A percentile compares a stretch with the other conserved stretches of the same genome.
Evolutionary conservation across 2,329 filamentous ascomycete species (phyloP).

Genomic region (Colletotrichum musae): DNA sequence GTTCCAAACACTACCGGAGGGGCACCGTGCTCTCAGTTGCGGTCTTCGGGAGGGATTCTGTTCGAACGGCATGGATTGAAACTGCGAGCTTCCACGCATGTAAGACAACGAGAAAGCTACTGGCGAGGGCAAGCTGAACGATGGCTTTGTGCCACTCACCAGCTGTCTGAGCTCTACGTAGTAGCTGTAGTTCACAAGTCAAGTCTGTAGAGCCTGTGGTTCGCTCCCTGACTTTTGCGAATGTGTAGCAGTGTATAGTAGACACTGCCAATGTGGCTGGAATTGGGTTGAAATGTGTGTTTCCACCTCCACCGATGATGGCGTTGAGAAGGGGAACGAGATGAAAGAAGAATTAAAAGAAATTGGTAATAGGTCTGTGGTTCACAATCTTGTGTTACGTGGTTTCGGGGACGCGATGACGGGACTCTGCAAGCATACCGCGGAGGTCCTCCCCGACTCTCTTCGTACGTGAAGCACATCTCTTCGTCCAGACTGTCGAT

Average conservation of each 20-base stretch:
- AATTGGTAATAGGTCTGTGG: too few species aligned
- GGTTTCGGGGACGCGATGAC: constrained; percentile 31
- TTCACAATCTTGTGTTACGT: constrained; percentile 9
- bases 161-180: neutral
- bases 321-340: too few species aligned
- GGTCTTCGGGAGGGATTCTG: constrained; percentile 10
- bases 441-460: constrained; percentile 3
- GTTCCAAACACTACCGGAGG: constrained; percentile 25
- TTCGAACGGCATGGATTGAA: constrained; percentile 24
- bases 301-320: too few species aligned
- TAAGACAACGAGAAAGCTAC: neutral
- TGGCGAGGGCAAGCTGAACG: constrained; percentile 2
- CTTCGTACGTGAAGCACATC: neutral
- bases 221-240: too few species aligned
- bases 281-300: too few species aligned
- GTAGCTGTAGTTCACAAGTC: constrained; percentile 3
- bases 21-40: constrained; percentile 13
- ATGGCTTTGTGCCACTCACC: neutral
- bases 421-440: neutral
- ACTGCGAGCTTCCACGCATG: neutral
- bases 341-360: too few species aligned
- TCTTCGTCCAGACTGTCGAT: constrained; percentile 26
- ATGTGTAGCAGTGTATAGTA: too few species aligned
- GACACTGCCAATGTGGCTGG: too few species aligned
- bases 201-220: neutral